Conservation (phyloP, 202 grass and related monocot species). For the Bolboschoenoplectus hybrid region DNA sequence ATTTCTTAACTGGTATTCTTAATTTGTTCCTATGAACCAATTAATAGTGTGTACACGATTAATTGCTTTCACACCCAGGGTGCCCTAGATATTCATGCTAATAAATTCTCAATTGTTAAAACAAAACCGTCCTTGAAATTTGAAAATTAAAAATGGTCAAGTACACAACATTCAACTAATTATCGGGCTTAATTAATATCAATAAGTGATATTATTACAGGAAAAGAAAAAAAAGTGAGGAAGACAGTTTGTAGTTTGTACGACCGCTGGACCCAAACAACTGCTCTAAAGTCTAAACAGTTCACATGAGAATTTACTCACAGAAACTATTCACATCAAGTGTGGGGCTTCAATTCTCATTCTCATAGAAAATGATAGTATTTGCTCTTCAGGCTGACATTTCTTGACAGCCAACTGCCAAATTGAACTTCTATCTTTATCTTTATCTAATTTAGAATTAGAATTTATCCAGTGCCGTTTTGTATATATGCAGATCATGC, state of each 20-base stretch:
- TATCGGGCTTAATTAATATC: not conserved
- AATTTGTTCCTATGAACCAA: no score
- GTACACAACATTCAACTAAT: not conserved
- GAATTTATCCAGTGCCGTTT: not conserved
- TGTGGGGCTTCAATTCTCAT: not conserved
- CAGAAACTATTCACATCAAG: conserved; percentile 1
- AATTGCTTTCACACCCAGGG: no score
- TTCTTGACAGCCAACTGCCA: not conserved
- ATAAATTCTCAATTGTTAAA: no score
- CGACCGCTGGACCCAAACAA: not conserved
- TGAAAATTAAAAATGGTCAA: no score
- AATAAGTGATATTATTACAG: not conserved
- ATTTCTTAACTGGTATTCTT: no score
- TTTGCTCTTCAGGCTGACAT: not conserved
- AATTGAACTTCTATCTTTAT: not conserved
- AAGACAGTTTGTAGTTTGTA: no score
- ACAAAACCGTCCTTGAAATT: no score
- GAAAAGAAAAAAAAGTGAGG: no score
- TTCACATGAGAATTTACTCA: not conserved
- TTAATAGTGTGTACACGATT: no score
- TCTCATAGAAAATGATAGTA: not conserved
- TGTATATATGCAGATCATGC: not conserved
- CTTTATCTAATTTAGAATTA: not conserved
- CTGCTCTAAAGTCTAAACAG: not conserved
- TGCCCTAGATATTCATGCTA: no score